Conservation (phyloP, 2,329 filamentous ascomycete genomes). For the Botrytis paeoniae region DNA sequence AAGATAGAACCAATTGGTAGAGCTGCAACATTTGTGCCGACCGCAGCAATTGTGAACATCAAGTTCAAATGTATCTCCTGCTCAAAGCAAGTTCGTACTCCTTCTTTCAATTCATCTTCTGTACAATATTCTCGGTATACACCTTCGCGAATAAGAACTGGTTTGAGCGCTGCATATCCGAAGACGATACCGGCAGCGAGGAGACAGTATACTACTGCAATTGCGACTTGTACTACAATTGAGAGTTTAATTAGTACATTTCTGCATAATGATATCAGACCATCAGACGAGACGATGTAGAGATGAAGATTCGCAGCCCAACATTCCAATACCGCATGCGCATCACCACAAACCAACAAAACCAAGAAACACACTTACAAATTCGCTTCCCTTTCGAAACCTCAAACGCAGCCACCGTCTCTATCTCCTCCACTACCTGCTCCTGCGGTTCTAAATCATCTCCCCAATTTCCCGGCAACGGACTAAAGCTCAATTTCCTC, state of each 20-base stretch:
- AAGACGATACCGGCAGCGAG: conserved; percentile 78
- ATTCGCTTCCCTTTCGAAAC: conserved; percentile 40
- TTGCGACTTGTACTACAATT: conserved; percentile 61
- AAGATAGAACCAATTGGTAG: conserved; percentile 82
- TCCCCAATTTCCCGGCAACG: conserved; percentile 28
- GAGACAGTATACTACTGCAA: conserved; percentile 70
- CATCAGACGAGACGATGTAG: not conserved
- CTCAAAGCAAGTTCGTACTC: conserved; percentile 52
- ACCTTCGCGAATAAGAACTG: conserved; percentile 69
- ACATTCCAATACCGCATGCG: not conserved
- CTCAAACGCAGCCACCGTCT: conserved; percentile 40
- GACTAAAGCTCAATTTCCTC: conserved; percentile 32
- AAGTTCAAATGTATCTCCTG: conserved; percentile 72
- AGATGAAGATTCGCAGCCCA: not conserved
- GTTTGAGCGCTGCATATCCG: conserved; percentile 82
- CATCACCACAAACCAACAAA: not conserved
- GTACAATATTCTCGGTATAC: conserved; percentile 67
- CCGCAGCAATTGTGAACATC: conserved; percentile 89
- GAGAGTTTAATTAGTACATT: conserved; percentile 18
- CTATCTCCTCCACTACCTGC: conserved; percentile 14
- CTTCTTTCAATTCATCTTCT: conserved; percentile 47
- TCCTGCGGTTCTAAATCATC: conserved; percentile 15
- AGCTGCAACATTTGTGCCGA: conserved; percentile 82
- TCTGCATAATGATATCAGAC: not conserved
- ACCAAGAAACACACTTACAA: conserved; percentile 27